Conservation (phyloP, 1,284 basidiomycete genomes). For the Melampsora larici-populina region DNA sequence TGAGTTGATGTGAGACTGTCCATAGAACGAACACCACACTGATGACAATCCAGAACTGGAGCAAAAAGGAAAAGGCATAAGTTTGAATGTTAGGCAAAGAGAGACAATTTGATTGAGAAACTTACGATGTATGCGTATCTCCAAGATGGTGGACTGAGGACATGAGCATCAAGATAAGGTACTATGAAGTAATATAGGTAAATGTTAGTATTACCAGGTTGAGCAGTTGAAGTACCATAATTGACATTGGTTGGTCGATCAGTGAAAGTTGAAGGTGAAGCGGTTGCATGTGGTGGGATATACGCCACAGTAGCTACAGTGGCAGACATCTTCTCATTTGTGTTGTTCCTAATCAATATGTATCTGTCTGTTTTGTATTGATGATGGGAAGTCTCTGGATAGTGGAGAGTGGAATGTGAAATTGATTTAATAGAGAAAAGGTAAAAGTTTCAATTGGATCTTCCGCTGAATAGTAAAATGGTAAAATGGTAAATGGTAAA, state of each 20-base stretch:
- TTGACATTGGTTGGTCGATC: slow-evolving; percentile 1
- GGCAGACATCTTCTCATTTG: slow-evolving; percentile 12
- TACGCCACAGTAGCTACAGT: slow-evolving; percentile 28
- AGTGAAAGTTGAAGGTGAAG: slow-evolving; percentile 19
- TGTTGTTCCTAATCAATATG: no score
- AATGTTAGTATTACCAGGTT: slow-evolving; percentile 36
- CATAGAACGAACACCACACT: slow-evolving; percentile 4
- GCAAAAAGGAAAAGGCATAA: not conserved
- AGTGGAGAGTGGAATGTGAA: no score
- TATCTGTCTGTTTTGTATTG: no score
- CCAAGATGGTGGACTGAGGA: slow-evolving; percentile 54
- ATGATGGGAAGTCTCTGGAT: no score
- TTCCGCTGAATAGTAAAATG: no score
- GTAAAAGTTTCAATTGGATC: no score
- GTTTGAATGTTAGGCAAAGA: not conserved
- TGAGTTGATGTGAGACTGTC: slow-evolving; percentile 19
- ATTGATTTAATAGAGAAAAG: no score
- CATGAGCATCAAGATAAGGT: slow-evolving; percentile 54
- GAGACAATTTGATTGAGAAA: not conserved
- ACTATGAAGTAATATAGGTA: slow-evolving; percentile 46
- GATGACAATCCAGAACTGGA: slow-evolving; percentile 38
- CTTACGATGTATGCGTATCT: slow-evolving; percentile 55
- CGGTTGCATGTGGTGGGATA: slow-evolving; percentile 30
- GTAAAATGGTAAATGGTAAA: no score
- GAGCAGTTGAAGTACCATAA: slow-evolving; percentile 37